Evolutionary conservation across 2,329 filamentous ascomycete species (phyloP).

Genomic region (Pseudogymnoascus sp.): DNA sequence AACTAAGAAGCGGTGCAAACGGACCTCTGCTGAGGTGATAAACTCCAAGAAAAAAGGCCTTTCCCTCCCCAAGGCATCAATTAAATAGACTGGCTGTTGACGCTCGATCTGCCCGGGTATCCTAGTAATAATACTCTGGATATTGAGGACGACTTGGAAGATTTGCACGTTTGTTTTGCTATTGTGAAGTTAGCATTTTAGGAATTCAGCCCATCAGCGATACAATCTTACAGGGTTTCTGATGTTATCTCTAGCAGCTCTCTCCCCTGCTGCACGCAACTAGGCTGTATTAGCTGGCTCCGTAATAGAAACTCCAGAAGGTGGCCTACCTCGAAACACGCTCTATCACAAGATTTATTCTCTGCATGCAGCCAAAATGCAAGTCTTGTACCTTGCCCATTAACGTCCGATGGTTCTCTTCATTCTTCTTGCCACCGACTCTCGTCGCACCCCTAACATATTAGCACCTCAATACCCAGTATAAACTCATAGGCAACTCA

Average conservation of each 20-base stretch:
- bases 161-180: conserved; percentile 21
- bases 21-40: conserved; percentile 22
- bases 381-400: conserved; percentile 16
- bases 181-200: neutral
- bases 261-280: conserved; percentile 11
- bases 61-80: conserved; percentile 25
- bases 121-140: conserved; percentile 19
- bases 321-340: conserved; percentile 7
- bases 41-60: conserved; percentile 29
- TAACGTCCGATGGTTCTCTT: conserved; percentile 12
- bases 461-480: neutral
- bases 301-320: neutral
- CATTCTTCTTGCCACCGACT: conserved; percentile 13
- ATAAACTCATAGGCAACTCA: neutral
- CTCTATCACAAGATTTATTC: conserved; percentile 13
- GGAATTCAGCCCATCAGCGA: no score
- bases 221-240: conserved; percentile 12
- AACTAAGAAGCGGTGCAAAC: neutral
- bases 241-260: conserved; percentile 13
- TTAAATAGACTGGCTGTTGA: conserved; percentile 28
- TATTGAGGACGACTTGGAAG: conserved; percentile 21
- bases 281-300: neutral
- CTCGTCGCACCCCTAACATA: neutral
- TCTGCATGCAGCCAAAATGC: conserved; percentile 19
- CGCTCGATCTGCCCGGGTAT: conserved; percentile 27